These are phyloP conservation scores for Penicillium hesseltinei DNA, from an alignment of 2,329 filamentous ascomycete species.

Conservation along the genomic window DNA sequence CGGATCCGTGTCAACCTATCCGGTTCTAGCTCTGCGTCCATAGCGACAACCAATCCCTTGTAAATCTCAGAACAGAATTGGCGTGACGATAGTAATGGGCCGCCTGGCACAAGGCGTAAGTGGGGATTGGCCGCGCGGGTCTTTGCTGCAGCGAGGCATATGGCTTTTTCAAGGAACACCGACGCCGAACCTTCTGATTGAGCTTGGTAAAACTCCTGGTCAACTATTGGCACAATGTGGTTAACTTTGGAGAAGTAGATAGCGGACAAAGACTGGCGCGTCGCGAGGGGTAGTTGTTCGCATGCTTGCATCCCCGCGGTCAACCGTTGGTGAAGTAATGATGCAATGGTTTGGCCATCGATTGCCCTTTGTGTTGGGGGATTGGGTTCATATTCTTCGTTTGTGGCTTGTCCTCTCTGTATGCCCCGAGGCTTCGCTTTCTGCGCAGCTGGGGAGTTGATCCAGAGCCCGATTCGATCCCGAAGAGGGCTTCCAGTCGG, in stretches of 20 bases:
- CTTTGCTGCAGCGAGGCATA: slow-evolving; percentile 44
- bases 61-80: slow-evolving; percentile 42
- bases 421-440: slow-evolving; percentile 6
- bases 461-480: slow-evolving; percentile 35
- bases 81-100: slow-evolving; percentile 33
- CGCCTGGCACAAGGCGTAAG: slow-evolving; percentile 32
- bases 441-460: slow-evolving; percentile 24
- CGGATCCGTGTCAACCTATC: slow-evolving; percentile 41
- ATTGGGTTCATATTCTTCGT: not conserved
- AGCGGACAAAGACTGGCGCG: slow-evolving; percentile 31
- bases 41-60: slow-evolving; percentile 36
- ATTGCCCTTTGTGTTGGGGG: not conserved
- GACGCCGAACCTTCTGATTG: slow-evolving; percentile 29
- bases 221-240: slow-evolving; percentile 39
- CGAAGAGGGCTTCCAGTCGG: slow-evolving; percentile 25
- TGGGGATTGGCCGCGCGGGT: slow-evolving; percentile 31
- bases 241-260: slow-evolving; percentile 41
- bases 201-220: slow-evolving; percentile 28
- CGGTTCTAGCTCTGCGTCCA: slow-evolving; percentile 39
- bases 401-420: slow-evolving; percentile 1
- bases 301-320: slow-evolving; percentile 28
- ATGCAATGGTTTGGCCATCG: slow-evolving; percentile 11
- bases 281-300: slow-evolving; percentile 32
- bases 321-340: slow-evolving; percentile 27
- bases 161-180: slow-evolving; percentile 39